Percentiles rank a stretch among this genome's conserved stretches.
These are phyloP conservation scores for Verbena officinalis DNA, from an alignment of 257 asterid species.

Conservation along the genomic window DNA sequence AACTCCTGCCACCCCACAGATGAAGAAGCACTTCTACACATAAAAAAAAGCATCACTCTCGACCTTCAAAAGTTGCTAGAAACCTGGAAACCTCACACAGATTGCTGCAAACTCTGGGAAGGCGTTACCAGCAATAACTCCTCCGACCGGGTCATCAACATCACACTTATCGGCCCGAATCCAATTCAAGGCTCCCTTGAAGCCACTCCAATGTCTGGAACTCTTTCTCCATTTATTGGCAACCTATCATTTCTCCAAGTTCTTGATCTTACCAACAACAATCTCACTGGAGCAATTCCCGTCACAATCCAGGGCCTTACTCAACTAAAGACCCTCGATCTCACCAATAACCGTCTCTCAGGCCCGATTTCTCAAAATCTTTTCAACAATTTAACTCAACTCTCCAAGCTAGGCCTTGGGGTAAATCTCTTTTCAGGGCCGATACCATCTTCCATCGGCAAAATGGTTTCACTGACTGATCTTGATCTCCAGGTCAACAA, in stretches of 20 bases:
- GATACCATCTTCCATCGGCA: constrained; percentile 53
- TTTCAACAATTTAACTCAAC: constrained; percentile 37
- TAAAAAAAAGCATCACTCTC: constrained; percentile 46
- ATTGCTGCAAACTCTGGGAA: constrained; percentile 69
- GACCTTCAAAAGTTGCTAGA: constrained; percentile 53
- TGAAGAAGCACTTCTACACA: constrained; percentile 52
- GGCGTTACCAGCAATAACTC: constrained; percentile 51
- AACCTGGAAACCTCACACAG: constrained; percentile 60
- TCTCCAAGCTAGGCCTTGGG: constrained; percentile 46
- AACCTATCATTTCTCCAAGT: constrained; percentile 28
- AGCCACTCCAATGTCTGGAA: constrained; percentile 56
- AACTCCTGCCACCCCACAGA: constrained; percentile 57
- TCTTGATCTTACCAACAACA: constrained; percentile 49
- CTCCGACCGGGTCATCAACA: constrained; percentile 51
- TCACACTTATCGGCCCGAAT: constrained; percentile 56
- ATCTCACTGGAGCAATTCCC: constrained; percentile 54
- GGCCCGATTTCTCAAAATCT: constrained; percentile 47
- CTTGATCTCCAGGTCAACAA: constrained; percentile 49
- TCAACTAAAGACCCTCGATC: constrained; percentile 34
- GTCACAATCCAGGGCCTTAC: constrained; percentile 30
- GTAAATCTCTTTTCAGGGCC: constrained; percentile 55
- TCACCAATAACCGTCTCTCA: constrained; percentile 45
- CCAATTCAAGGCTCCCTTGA: constrained; percentile 33
- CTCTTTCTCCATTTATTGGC: constrained; percentile 60
- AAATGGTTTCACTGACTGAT: constrained; percentile 34